Evolutionary conservation across 2,329 filamentous ascomycete genomes (phyloP).

Genomic region (Colletotrichum karsti): DNA sequence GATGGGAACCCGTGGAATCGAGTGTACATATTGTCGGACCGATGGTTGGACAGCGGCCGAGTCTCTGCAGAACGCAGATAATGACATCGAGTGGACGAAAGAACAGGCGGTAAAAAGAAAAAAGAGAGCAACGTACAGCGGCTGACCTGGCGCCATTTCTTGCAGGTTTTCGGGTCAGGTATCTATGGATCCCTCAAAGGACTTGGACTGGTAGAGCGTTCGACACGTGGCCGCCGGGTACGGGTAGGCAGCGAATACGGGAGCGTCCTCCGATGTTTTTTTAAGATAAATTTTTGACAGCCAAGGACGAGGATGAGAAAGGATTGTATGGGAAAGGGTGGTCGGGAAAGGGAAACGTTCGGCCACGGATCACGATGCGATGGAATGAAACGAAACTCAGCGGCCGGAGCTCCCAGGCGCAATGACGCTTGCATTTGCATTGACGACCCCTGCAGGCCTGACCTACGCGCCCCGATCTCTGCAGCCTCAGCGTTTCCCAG

Average conservation of each 20-base stretch:
- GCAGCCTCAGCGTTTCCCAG: not conserved
- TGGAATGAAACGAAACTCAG: slow-evolving; percentile 29
- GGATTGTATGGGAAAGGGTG: not conserved
- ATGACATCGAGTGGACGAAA: not conserved
- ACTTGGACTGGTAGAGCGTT: not conserved
- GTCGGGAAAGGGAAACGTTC: slow-evolving; percentile 6
- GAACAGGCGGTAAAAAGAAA: not conserved
- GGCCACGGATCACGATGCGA: slow-evolving; percentile 24
- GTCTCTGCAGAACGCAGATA: not conserved
- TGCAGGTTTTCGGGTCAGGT: not conserved
- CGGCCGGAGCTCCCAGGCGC: slow-evolving; percentile 19
- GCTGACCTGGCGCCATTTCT: slow-evolving; percentile 24
- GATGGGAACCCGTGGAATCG: not conserved
- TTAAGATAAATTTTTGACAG: slow-evolving; percentile 17
- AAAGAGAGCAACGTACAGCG: slow-evolving; percentile 19
- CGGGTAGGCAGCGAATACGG: not conserved
- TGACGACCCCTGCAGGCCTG: slow-evolving; percentile 17
- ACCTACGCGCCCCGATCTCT: not conserved
- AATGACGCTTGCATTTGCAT: slow-evolving; percentile 30
- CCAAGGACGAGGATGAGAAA: not conserved
- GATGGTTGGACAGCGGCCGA: not conserved
- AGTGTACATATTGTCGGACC: not conserved
- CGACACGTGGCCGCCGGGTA: slow-evolving; percentile 17
- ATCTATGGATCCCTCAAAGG: not conserved
- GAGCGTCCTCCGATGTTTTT: not conserved